Conservation (phyloP, 2,329 filamentous ascomycete species). For the Beauveria asiatica region DNA sequence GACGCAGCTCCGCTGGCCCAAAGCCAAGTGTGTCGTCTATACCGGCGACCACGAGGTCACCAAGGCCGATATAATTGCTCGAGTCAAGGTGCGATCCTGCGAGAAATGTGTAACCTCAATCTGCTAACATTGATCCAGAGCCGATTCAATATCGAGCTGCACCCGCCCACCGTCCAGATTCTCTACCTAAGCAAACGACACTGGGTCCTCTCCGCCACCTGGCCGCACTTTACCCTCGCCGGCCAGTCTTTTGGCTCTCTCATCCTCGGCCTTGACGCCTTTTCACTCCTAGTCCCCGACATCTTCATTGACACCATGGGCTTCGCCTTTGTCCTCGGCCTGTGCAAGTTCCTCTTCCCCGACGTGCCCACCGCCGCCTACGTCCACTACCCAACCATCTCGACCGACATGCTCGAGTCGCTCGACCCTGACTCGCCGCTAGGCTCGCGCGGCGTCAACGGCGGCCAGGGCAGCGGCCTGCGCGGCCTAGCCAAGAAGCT, state of each 20-base stretch:
- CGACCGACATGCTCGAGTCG: slow-evolving; percentile 89
- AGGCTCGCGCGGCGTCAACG: slow-evolving; percentile 67
- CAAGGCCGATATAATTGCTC: slow-evolving; percentile 68
- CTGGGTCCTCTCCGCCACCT: slow-evolving; percentile 78
- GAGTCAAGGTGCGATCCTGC: slow-evolving; percentile 53
- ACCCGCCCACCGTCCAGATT: slow-evolving; percentile 75
- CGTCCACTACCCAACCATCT: slow-evolving; percentile 97
- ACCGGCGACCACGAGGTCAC: slow-evolving; percentile 87
- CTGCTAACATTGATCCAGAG: slow-evolving; percentile 37
- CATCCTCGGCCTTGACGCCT: slow-evolving; percentile 82
- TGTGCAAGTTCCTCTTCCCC: slow-evolving; percentile 75
- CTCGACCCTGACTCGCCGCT: slow-evolving; percentile 54
- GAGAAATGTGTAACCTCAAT: neutral
- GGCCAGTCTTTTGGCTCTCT: slow-evolving; percentile 91
- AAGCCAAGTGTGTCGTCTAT: slow-evolving; percentile 84
- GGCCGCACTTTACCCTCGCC: slow-evolving; percentile 84
- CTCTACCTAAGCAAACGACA: slow-evolving; percentile 83
- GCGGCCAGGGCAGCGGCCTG: slow-evolving; percentile 66
- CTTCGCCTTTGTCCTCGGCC: slow-evolving; percentile 81
- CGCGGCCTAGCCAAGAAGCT: slow-evolving; percentile 63
- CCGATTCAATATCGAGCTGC: slow-evolving; percentile 86
- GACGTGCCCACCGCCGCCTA: slow-evolving; percentile 80
- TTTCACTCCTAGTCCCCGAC: slow-evolving; percentile 84
- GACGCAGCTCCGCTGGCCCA: slow-evolving; percentile 81
- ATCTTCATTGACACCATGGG: slow-evolving; percentile 98